A percentile compares a stretch with the other conserved stretches of the same genome.
Conservation (phyloP, 768 basidiomycete genomes). For the Roridomyces roridus region DNA sequence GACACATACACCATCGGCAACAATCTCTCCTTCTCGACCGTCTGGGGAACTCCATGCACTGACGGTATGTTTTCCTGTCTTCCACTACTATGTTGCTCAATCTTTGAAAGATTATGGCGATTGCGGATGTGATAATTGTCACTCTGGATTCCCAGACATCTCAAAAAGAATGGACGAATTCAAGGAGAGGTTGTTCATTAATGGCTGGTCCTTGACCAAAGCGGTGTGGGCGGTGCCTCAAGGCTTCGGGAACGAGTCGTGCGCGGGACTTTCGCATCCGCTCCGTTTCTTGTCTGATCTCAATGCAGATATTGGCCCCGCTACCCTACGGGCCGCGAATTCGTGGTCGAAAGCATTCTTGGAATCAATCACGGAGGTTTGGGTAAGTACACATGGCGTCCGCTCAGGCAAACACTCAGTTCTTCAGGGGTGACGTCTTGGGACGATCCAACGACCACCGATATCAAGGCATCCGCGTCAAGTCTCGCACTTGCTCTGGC, state of each 20-base stretch:
- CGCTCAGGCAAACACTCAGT: neutral
- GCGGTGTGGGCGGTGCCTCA: slow-evolving; percentile 85
- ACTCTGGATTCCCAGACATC: slow-evolving; percentile 75
- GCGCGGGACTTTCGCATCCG: slow-evolving; percentile 20
- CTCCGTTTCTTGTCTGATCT: neutral
- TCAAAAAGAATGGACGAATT: slow-evolving; percentile 72
- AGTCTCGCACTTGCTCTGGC: slow-evolving; percentile 51
- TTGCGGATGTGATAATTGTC: slow-evolving; percentile 75
- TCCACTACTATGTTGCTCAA: neutral
- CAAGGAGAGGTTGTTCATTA: slow-evolving; percentile 58
- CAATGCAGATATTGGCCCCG: slow-evolving; percentile 58
- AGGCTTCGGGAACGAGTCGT: slow-evolving; percentile 71
- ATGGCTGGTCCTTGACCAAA: slow-evolving; percentile 73
- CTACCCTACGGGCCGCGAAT: slow-evolving; percentile 73
- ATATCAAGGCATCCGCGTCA: slow-evolving; percentile 61
- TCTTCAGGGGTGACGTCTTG: slow-evolving; percentile 54
- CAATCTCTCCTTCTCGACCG: slow-evolving; percentile 67
- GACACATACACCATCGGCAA: slow-evolving; percentile 66
- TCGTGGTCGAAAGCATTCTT: slow-evolving; percentile 66
- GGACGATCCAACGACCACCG: slow-evolving; percentile 57
- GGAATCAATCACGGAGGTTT: slow-evolving; percentile 75
- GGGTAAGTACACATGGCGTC: slow-evolving; percentile 39
- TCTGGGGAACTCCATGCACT: slow-evolving; percentile 70
- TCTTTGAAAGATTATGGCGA: slow-evolving; percentile 59
- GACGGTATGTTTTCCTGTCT: slow-evolving; percentile 13